These are phyloP conservation scores for Leptodermis oblonga DNA, from an alignment of 257 asterid genomes.

Conservation along the genomic window DNA sequence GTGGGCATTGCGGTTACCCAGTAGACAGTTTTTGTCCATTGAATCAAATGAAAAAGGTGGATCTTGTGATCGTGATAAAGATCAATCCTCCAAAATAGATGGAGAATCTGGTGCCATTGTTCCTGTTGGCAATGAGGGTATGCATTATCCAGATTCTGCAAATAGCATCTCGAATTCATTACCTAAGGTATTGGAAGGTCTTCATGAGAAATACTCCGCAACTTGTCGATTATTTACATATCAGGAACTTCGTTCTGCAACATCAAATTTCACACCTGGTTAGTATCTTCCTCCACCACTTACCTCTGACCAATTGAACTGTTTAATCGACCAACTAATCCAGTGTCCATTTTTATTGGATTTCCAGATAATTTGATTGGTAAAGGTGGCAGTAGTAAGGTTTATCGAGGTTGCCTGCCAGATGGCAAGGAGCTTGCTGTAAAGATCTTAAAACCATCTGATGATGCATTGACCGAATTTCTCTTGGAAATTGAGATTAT, in stretches of 20 bases:
- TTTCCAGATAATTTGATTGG: slow-evolving; percentile 71
- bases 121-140: slow-evolving; percentile 36
- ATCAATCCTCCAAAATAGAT: slow-evolving; percentile 33
- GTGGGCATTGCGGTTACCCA: slow-evolving; percentile 80
- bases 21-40: slow-evolving; percentile 45
- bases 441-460: slow-evolving; percentile 78
- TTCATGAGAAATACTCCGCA: slow-evolving; percentile 82
- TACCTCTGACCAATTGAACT: not conserved
- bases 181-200: slow-evolving; percentile 62
- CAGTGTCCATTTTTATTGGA: slow-evolving; percentile 15
- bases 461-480: slow-evolving; percentile 66
- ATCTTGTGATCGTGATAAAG: slow-evolving; percentile 25
- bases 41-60: slow-evolving; percentile 33
- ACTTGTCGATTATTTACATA: slow-evolving; percentile 70
- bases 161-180: slow-evolving; percentile 30
- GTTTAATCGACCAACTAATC: not conserved
- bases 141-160: slow-evolving; percentile 35
- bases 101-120: slow-evolving; percentile 71
- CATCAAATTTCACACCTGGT: slow-evolving; percentile 62
- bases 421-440: slow-evolving; percentile 94
- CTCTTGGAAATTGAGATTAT: slow-evolving; percentile 84
- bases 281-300: slow-evolving; percentile 9
- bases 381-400: slow-evolving; percentile 94
- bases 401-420: slow-evolving; percentile 74
- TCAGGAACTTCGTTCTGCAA: slow-evolving; percentile 69